Evolutionary conservation across 768 basidiomycete species (phyloP).

Genomic region (Sistotremastrum niveocremeum): DNA sequence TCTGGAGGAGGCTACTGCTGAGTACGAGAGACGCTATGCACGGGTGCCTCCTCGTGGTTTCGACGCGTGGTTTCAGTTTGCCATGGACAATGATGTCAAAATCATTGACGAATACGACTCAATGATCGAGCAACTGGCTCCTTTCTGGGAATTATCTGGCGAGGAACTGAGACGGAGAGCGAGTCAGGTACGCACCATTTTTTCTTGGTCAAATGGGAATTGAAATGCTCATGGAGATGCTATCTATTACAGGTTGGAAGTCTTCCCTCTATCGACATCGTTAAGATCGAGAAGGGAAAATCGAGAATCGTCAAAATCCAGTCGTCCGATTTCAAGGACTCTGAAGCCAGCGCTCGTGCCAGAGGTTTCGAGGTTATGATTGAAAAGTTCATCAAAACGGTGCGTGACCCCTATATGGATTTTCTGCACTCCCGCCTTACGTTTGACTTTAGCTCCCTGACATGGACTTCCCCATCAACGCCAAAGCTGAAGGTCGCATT

Average conservation of each 20-base stretch:
- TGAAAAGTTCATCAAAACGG: constrained; percentile 50
- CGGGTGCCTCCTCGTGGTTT: constrained; percentile 83
- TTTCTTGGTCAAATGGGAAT: background rate
- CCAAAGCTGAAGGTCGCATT: constrained; percentile 86
- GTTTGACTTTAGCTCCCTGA: constrained; percentile 55
- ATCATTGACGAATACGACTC: constrained; percentile 87
- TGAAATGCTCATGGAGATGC: background rate
- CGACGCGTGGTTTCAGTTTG: constrained; percentile 81
- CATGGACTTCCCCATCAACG: constrained; percentile 91
- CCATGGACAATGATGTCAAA: constrained; percentile 52
- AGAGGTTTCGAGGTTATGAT: constrained; percentile 67
- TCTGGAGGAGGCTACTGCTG: constrained; percentile 60
- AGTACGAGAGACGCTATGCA: constrained; percentile 69
- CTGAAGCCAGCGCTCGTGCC: constrained; percentile 66
- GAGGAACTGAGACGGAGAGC: constrained; percentile 57
- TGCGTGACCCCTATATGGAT: constrained; percentile 16
- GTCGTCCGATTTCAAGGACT: constrained; percentile 40
- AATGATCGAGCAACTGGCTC: constrained; percentile 64
- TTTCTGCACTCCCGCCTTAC: background rate
- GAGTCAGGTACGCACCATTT: constrained; percentile 31
- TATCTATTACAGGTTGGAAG: constrained; percentile 40
- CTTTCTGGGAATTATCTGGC: constrained; percentile 69
- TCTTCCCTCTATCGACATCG: constrained; percentile 74
- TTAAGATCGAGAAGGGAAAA: constrained; percentile 59
- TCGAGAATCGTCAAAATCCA: constrained; percentile 45